A percentile compares a stretch with the other conserved stretches of the same genome.
phyloP scores from a whole-genome alignment of 202 grass and related monocot species.

The Sporobolus alterniflorus region DNA sequence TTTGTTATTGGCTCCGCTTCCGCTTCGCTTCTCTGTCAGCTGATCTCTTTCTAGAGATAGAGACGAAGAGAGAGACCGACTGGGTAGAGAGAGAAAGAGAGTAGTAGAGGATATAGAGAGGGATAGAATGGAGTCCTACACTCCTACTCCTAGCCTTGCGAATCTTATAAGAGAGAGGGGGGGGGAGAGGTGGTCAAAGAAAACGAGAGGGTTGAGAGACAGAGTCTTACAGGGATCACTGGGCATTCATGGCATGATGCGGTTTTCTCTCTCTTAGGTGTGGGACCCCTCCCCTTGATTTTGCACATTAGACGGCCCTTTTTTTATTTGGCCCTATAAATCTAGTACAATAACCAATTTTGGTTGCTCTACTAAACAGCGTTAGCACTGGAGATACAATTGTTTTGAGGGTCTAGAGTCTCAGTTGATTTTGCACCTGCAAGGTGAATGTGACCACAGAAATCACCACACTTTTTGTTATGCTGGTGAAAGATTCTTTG shows the following conservation, averaged over 20 bases:
- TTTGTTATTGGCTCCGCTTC: conserved; percentile 21
- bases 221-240: conserved; percentile 18
- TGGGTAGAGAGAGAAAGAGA: background rate
- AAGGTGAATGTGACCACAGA: background rate
- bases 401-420: background rate
- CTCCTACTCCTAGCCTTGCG: conserved; percentile 34
- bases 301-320: too few relatives aligned
- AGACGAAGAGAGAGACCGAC: background rate
- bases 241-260: conserved; percentile 22
- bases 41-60: background rate
- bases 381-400: too few relatives aligned
- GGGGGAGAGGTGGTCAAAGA: conserved; percentile 40
- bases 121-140: conserved; percentile 24
- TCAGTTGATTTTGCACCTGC: background rate
- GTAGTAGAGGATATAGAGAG: background rate
- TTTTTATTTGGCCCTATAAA: background rate
- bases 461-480: background rate
- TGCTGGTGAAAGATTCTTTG: background rate
- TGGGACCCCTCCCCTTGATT: conserved; percentile 10
- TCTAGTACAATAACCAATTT: background rate
- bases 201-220: background rate
- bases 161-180: conserved; percentile 1
- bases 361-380: background rate
- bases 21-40: background rate
- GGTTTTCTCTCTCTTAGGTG: conserved; percentile 7